These are phyloP conservation scores for Coniophora puteana DNA, from an alignment of 1,284 basidiomycete species.

Conservation along the genomic window DNA sequence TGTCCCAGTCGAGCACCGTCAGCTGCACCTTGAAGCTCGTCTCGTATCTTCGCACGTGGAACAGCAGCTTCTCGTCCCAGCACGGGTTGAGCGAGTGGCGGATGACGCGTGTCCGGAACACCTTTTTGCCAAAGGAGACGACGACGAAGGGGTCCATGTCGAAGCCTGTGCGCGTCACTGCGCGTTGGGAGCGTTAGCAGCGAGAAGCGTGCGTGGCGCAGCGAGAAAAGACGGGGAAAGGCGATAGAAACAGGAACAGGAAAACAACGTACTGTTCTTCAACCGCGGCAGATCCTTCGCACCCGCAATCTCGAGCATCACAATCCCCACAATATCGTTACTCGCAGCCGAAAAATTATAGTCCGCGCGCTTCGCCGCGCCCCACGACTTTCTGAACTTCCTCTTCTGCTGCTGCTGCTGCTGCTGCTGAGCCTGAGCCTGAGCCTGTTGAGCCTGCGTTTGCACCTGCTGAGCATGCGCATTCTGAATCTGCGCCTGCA, in stretches of 20 bases:
- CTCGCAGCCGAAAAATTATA: slow-evolving; percentile 66
- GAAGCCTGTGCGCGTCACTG: slow-evolving; percentile 82
- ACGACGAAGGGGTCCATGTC: slow-evolving; percentile 99
- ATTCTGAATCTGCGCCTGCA: no score
- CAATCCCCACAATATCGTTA: slow-evolving; percentile 88
- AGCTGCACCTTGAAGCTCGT: slow-evolving; percentile 75
- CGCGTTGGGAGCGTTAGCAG: slow-evolving; percentile 6
- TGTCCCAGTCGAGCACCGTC: slow-evolving; percentile 92
- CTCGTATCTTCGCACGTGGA: slow-evolving; percentile 92
- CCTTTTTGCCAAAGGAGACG: slow-evolving; percentile 94
- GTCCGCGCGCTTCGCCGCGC: slow-evolving; percentile 31
- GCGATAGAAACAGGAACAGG: no score
- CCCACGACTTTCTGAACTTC: slow-evolving; percentile 26
- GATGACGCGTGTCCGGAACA: slow-evolving; percentile 90
- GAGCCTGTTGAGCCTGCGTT: no score
- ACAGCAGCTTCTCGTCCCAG: slow-evolving; percentile 96
- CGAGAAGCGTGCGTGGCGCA: slow-evolving; percentile 3
- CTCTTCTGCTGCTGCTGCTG: slow-evolving; percentile 16
- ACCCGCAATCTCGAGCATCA: slow-evolving; percentile 73
- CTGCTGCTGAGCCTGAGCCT: no score
- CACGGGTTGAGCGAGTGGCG: slow-evolving; percentile 86
- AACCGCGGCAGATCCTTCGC: slow-evolving; percentile 84
- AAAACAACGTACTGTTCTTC: slow-evolving; percentile 70
- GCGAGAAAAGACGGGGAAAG: neutral
- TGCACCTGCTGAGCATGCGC: no score